Percentiles rank a stretch among this genome's conserved stretches.
phyloP scores from a whole-genome alignment of 2,329 filamentous ascomycete genomes.

The Venturia nashicola region DNA sequence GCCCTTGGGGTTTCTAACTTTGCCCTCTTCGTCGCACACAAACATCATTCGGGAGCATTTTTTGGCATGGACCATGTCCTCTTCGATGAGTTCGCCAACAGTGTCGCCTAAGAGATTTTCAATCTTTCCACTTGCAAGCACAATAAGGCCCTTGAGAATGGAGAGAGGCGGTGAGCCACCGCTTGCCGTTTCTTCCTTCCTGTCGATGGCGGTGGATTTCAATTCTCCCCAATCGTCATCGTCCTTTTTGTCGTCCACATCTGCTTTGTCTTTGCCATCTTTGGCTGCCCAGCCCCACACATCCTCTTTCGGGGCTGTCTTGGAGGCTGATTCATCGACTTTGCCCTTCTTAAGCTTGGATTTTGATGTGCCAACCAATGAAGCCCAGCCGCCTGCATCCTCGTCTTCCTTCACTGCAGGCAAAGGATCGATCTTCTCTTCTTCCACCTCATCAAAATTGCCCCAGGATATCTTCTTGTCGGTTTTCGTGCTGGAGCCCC shows the following conservation, averaged over 20 bases:
- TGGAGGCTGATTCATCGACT: neutral
- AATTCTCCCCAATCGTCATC: conserved; percentile 25
- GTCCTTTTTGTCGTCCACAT: neutral
- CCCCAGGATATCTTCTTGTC: conserved; percentile 9
- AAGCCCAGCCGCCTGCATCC: conserved; percentile 17
- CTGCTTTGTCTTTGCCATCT: conserved; percentile 15
- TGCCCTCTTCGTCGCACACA: conserved; percentile 35
- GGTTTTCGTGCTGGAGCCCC: neutral
- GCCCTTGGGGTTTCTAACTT: conserved; percentile 37
- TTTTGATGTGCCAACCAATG: conserved; percentile 36
- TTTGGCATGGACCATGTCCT: conserved; percentile 28
- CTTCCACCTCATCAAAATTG: conserved; percentile 3
- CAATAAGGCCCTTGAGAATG: conserved; percentile 39
- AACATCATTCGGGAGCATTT: conserved; percentile 36
- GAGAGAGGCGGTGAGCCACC: conserved; percentile 28
- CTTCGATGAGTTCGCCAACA: conserved; percentile 37
- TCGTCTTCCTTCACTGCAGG: conserved; percentile 3
- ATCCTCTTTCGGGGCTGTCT: conserved; percentile 16
- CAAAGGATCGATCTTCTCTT: neutral
- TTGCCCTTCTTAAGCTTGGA: conserved; percentile 15
- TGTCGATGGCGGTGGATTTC: conserved; percentile 33
- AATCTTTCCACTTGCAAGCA: conserved; percentile 45
- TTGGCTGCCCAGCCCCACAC: conserved; percentile 15
- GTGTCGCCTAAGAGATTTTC: conserved; percentile 38
- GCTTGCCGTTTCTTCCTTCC: conserved; percentile 21